phyloP scores from a whole-genome alignment of 148 eudicot species.

The Rhododendron ferrugineum region DNA sequence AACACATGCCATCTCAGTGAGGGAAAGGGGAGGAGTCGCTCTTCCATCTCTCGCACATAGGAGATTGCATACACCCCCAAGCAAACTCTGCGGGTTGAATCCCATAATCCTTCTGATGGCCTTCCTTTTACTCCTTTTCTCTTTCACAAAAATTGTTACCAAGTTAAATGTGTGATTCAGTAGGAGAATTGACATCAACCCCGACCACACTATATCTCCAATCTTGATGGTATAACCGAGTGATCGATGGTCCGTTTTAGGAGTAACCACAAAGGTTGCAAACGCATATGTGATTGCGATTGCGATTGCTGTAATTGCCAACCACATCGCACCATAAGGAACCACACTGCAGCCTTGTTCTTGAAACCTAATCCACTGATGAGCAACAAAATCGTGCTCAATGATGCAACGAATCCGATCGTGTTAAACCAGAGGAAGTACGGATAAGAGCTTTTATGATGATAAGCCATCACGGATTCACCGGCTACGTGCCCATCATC shows the following conservation, averaged over 20 bases:
- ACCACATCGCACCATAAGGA: not conserved
- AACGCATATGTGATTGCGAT: not conserved
- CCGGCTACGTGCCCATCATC: slow-evolving; percentile 17
- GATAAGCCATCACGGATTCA: slow-evolving; percentile 8
- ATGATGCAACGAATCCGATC: not conserved
- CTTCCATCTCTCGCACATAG: not conserved
- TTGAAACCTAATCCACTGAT: not conserved
- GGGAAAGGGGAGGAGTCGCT: not conserved
- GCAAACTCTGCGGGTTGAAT: not conserved
- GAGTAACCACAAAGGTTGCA: not conserved
- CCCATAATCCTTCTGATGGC: not conserved
- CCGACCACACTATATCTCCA: not conserved
- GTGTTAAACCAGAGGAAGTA: slow-evolving; percentile 9
- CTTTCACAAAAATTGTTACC: not conserved
- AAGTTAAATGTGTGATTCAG: not conserved
- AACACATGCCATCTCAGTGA: not conserved
- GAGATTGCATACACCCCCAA: not conserved
- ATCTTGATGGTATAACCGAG: not conserved
- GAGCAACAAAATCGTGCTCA: slow-evolving; percentile 6
- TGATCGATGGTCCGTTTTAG: not conserved
- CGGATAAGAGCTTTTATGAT: not conserved
- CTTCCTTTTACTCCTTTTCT: not conserved
- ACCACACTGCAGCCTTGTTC: not conserved
- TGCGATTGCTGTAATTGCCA: not conserved
- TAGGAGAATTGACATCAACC: not conserved